Evolutionary conservation across 176 grass and related monocot genomes (phyloP), one percentile per base, ranked within the genome.

Genomic region (Oryza brachyantha): DNA sequence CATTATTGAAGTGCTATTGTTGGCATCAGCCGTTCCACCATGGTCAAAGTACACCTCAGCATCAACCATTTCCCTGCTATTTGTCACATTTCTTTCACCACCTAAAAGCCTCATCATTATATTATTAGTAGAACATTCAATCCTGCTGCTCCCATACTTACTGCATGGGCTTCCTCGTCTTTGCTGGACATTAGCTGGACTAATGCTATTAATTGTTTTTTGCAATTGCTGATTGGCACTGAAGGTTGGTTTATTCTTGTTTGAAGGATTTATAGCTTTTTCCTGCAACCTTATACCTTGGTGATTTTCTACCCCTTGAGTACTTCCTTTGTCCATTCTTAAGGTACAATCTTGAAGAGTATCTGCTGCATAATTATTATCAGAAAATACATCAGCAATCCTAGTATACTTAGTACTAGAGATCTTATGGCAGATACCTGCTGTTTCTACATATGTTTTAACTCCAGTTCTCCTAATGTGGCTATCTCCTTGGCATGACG

Each of bases 231-330:
- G 71, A 13, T 35, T 43, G 46, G 17, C 5, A 73, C 19, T 65
- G 10, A 22, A 65, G 14, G 29, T 26, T 65, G 79, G 59, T 21
- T 35, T 7, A 52, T 64, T 55, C 10, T 66, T 27, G 31, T 50
- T 79, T 68, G 32, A 32, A 68, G 77, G 66, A 58, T 62, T 57
- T 79, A 12, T 38, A 79, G 29, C 64, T 64, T 39, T 68, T 79
- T 79, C 31, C 9, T 57, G 32, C 46, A 55, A n/a, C 45, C 10
- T 11, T 57, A 28, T 55, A 46, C 37, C 21, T 0, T 29, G 63
- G 11, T 79, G 64, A 79, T 68, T 68, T 57, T 68, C 64, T 79
- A 39, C n/a, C 57, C 64, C 32, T 55, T 28, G 64, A 41, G 5
- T 14, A 68, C 29, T 78, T 43, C 24, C 29, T 38, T 34, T 64